Conservation (phyloP, 306 rosid genomes). For the Castanea crenata region DNA sequence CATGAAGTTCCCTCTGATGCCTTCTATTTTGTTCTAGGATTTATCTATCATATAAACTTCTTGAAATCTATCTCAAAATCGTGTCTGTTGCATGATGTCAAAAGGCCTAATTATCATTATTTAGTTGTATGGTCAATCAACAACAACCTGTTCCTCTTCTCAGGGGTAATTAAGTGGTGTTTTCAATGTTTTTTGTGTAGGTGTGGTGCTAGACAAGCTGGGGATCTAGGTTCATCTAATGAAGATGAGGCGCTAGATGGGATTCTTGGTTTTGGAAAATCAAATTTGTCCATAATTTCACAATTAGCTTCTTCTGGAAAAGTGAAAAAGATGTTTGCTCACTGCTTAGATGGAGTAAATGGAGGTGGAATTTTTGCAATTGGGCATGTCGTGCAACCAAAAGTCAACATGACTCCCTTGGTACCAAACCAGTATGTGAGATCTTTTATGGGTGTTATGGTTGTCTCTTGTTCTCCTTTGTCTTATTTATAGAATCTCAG, state of each 20-base stretch:
- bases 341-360: slow-evolving; percentile 90
- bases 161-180: slow-evolving; percentile 4
- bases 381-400: slow-evolving; percentile 93
- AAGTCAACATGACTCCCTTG: slow-evolving; percentile 88
- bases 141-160: slow-evolving; percentile 6
- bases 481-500: neutral
- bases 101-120: neutral
- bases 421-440: slow-evolving; percentile 84
- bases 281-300: slow-evolving; percentile 88
- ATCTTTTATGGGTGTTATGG: neutral
- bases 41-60: neutral
- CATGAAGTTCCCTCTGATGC: neutral
- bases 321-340: slow-evolving; percentile 98
- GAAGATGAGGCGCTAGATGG: slow-evolving; percentile 93
- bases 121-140: neutral
- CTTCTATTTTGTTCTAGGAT: neutral
- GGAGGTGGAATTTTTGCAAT: slow-evolving; percentile 99
- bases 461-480: slow-evolving; percentile 1
- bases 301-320: slow-evolving; percentile 88
- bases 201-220: slow-evolving; percentile 96
- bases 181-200: slow-evolving; percentile 42
- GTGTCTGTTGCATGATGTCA: neutral
- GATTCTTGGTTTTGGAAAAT: slow-evolving; percentile 96
- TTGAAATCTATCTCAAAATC: neutral
- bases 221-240: slow-evolving; percentile 60